Percentiles rank a stretch among this genome's conserved stretches.
Evolutionary conservation across 2,329 filamentous ascomycete genomes (phyloP).

Genomic region (Venturia aucupariae): DNA sequence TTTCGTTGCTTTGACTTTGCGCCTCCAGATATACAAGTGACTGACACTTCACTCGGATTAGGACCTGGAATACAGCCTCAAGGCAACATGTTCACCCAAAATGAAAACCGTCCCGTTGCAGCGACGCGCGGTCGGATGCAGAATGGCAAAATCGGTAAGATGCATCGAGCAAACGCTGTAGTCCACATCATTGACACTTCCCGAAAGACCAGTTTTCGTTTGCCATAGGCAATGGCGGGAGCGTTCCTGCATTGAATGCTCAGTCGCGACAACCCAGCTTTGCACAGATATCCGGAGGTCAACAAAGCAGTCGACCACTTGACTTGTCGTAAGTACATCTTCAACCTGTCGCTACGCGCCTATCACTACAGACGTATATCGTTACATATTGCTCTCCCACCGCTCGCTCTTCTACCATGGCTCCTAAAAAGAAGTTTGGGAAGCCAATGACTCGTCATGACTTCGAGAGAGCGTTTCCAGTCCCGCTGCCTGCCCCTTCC

Average conservation of each 20-base stretch:
- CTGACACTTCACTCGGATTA: background rate
- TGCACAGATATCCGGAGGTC: conserved; percentile 46
- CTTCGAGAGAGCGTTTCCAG: background rate
- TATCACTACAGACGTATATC: background rate
- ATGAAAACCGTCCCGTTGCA: conserved; percentile 39
- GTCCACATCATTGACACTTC: background rate
- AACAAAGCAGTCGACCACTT: conserved; percentile 41
- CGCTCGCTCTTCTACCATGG: background rate
- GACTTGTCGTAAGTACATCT: conserved; percentile 45
- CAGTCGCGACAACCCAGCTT: conserved; percentile 35
- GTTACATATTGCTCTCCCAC: conserved; percentile 5
- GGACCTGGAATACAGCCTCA: conserved; percentile 5
- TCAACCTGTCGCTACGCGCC: background rate
- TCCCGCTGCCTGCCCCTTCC: background rate
- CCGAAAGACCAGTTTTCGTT: background rate
- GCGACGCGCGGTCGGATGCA: conserved; percentile 41
- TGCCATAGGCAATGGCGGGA: conserved; percentile 14
- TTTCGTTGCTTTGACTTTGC: background rate
- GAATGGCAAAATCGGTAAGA: conserved; percentile 46
- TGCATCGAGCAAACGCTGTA: background rate
- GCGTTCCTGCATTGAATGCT: conserved; percentile 4
- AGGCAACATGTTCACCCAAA: conserved; percentile 36
- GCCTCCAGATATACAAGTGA: background rate
- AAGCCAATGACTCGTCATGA: background rate
- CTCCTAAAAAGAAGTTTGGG: background rate